A percentile compares a stretch with the other conserved stretches of the same genome.
These are phyloP conservation scores for Salix arbutifolia DNA, from an alignment of 345 rosid genomes.

Conservation along the genomic window DNA sequence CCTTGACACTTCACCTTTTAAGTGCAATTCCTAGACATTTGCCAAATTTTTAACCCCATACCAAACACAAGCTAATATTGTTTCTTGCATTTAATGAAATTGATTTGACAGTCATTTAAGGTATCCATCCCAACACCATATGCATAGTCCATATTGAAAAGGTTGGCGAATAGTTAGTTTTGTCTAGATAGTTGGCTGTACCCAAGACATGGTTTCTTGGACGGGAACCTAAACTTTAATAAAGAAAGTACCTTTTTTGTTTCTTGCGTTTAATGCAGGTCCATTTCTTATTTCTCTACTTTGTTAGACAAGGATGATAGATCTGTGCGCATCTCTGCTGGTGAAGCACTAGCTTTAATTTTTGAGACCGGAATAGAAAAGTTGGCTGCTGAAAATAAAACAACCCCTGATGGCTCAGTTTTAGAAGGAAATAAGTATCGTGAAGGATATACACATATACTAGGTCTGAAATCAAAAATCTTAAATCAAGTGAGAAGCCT, in stretches of 20 bases:
- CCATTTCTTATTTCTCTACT: slow-evolving; percentile 60
- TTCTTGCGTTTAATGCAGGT: slow-evolving; percentile 44
- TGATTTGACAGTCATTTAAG: not conserved
- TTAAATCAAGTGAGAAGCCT: slow-evolving; percentile 67
- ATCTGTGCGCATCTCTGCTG: slow-evolving; percentile 84
- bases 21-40: too few relatives aligned
- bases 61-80: not conserved
- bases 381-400: slow-evolving; percentile 46
- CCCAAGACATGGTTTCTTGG: not conserved
- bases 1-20: too few relatives aligned
- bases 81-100: not conserved
- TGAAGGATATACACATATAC: slow-evolving; percentile 46
- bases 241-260: not conserved
- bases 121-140: not conserved
- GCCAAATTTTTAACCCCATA: too few relatives aligned
- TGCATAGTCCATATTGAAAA: not conserved
- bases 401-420: slow-evolving; percentile 31
- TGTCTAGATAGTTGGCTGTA: not conserved
- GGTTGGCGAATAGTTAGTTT: not conserved
- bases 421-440: slow-evolving; percentile 49
- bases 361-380: slow-evolving; percentile 77
- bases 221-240: not conserved
- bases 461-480: slow-evolving; percentile 64
- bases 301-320: slow-evolving; percentile 86
- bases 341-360: slow-evolving; percentile 81